Evolutionary conservation across 2,329 filamentous ascomycete species (phyloP), one percentile per base, ranked within the genome.

Genomic region (Penicillium sclerotigenum): DNA sequence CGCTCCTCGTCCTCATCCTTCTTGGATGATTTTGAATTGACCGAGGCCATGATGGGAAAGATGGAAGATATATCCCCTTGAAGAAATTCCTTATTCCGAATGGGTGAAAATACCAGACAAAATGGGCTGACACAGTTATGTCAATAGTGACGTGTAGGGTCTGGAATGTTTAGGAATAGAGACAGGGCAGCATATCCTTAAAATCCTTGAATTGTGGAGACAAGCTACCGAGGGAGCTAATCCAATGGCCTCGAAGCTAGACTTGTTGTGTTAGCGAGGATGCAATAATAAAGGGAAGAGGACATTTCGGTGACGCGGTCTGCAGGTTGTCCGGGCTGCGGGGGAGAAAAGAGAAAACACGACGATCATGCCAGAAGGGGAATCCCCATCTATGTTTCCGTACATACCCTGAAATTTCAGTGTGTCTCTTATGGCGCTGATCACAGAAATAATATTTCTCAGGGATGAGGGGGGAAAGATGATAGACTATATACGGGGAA

Each of bases 1-100:
- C 60, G 61, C 18, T 71, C 68, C 40, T 71, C 69, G 5, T 69
- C 65, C 46, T 63, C 61, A 49, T 64, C 63, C 47, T 63, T 65
- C 38, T 63, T 65, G 10, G 60, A 63, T 11, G 54, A 58, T 54
- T 64, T 59, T 36, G 61, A 62, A 47, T 63, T 59, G 43, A 67
- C 57, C 4, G 68, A 60, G 2, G 64, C 52, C 70, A 72, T 73
- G 41, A 41, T 57, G 14, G 38, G 31, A 0, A 33, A 24, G 9
- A 48, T 31, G 22, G 43, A 24, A 20, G 18, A 40, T 54, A 18
- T 43, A 51, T 38, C 10, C 31, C n/a, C 29, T 33, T 33, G 18
- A 18, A 34, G 18, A 18, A 34, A 29, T 28, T 14, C 29, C 24
- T 18, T 24, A 47, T 40, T 7, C 9, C 45, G 5, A 38, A 47